Percentiles rank a stretch among this genome's conserved stretches.
These are phyloP conservation scores for Alternaria dauci DNA, from an alignment of 2,329 filamentous ascomycete species.

Conservation along the genomic window DNA sequence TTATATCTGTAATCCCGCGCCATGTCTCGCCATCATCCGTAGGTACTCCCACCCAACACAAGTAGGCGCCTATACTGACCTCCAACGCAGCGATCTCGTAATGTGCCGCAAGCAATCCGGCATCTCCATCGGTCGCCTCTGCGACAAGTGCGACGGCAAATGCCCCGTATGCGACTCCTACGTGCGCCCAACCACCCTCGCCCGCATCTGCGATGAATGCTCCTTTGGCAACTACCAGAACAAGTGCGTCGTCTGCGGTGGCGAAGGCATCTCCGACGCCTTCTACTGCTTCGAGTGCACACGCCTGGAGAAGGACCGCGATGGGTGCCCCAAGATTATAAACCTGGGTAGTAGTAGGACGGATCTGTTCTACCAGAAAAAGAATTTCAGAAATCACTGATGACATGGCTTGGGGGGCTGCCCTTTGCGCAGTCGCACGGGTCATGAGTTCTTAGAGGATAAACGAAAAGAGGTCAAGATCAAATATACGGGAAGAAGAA, in stretches of 20 bases:
- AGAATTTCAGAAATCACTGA: conserved; percentile 70
- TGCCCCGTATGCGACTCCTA: conserved; percentile 99
- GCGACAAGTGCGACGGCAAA: conserved; percentile 99
- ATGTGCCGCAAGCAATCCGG: conserved; percentile 99
- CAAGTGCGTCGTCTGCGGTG: conserved; percentile 98
- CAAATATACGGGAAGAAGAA: not conserved
- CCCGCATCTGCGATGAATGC: conserved; percentile 99
- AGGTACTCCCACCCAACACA: conserved; percentile 52
- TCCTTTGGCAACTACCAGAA: conserved; percentile 99
- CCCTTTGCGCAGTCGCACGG: not conserved
- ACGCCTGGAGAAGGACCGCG: conserved; percentile 92
- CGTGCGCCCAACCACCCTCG: conserved; percentile 95
- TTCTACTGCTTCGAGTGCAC: conserved; percentile 99
- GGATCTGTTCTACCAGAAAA: conserved; percentile 84
- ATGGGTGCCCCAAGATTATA: conserved; percentile 99
- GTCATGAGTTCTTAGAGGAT: not conserved
- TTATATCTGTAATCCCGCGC: conserved; percentile 26
- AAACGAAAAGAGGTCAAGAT: not conserved
- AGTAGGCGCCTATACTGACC: conserved; percentile 7
- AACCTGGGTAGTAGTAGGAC: conserved; percentile 95
- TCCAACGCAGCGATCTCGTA: conserved; percentile 78
- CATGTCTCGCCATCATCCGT: conserved; percentile 96
- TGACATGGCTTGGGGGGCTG: not conserved
- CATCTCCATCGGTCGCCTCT: conserved; percentile 97
- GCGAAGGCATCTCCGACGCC: conserved; percentile 96